Evolutionary conservation across 2,329 filamentous ascomycete species (phyloP).

Genomic region (Colletotrichum sp.): DNA sequence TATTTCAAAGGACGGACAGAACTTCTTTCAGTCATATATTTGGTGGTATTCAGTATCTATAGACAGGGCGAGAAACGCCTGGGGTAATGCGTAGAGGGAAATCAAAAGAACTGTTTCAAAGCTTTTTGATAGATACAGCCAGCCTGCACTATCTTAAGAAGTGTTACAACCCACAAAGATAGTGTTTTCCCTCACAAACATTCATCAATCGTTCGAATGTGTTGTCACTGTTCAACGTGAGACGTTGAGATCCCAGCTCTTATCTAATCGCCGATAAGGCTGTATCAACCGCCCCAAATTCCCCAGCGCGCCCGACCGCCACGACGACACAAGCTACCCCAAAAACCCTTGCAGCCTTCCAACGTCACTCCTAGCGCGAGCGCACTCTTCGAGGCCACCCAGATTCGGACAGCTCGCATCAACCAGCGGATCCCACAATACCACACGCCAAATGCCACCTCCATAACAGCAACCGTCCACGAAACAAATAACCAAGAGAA

Average conservation of each 20-base stretch:
- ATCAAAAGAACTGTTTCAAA: not conserved
- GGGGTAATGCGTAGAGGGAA: not conserved
- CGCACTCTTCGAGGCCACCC: not conserved
- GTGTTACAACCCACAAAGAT: rapidly evolving
- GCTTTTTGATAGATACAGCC: not conserved
- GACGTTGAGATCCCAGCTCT: not conserved
- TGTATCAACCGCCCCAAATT: not conserved
- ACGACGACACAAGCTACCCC: not conserved
- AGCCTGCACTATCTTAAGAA: rapidly evolving
- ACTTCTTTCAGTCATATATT: not conserved
- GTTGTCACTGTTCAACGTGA: not conserved
- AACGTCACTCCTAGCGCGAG: not conserved
- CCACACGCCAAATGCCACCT: not conserved
- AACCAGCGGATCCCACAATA: too few relatives aligned
- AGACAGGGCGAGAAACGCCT: not conserved
- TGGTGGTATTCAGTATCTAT: not conserved
- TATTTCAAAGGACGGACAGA: not conserved
- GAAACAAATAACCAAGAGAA: too few relatives aligned
- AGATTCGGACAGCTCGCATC: not conserved
- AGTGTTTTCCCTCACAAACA: not conserved
- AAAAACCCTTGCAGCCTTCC: not conserved
- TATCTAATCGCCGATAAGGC: slow-evolving; percentile 21
- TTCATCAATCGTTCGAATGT: not conserved
- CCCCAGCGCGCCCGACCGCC: not conserved
- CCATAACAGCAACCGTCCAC: not conserved